These are phyloP conservation scores for Petrea volubilis DNA, from an alignment of 257 asterid species.

Conservation along the genomic window DNA sequence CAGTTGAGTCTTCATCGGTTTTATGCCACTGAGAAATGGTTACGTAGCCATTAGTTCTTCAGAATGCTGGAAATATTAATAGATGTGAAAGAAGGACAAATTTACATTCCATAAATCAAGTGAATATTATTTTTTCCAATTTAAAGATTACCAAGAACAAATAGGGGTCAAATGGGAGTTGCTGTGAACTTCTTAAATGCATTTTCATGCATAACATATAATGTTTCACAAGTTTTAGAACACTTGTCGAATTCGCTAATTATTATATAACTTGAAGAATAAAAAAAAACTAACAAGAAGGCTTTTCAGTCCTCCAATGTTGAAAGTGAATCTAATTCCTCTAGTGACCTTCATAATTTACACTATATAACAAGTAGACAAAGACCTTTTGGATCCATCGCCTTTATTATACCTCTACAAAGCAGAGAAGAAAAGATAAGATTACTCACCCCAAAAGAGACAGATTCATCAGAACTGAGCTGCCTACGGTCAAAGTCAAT, in stretches of 20 bases:
- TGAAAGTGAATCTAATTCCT: too few relatives aligned
- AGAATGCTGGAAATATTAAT: constrained; percentile 1
- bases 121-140: neutral
- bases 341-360: neutral
- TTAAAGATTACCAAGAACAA: neutral
- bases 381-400: neutral
- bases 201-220: neutral
- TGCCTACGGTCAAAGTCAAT: constrained; percentile 92
- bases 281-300: neutral
- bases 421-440: neutral
- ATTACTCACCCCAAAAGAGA: constrained; percentile 68
- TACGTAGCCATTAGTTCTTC: constrained; percentile 1
- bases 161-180: neutral
- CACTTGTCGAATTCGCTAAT: neutral
- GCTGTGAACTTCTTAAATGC: neutral
- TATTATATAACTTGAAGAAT: neutral
- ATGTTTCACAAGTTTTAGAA: constrained; percentile 6
- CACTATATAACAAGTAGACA: neutral
- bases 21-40: constrained; percentile 56
- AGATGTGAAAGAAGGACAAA: neutral
- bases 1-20: constrained; percentile 67
- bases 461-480: constrained; percentile 84
- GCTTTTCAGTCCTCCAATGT: neutral
- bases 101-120: neutral
- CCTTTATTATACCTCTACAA: neutral